Evolutionary conservation across 2,329 filamentous ascomycete genomes (phyloP).

Genomic region (Aspergillus pseudotamarii): DNA sequence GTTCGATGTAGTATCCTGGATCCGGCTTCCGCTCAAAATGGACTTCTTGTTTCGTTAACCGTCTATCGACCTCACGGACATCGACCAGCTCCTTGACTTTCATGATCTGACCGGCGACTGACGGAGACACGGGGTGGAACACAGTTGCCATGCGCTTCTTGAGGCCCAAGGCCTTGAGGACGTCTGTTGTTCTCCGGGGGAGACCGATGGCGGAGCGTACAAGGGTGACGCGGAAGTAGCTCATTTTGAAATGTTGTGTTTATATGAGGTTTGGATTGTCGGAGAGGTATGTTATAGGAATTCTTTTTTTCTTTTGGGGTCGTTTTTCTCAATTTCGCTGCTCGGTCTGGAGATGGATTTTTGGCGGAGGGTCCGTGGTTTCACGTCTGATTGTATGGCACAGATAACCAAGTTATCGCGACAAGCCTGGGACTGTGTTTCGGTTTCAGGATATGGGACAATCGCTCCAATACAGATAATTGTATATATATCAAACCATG

Average conservation of each 20-base stretch:
- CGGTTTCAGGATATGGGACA: background rate
- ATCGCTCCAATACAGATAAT: slow-evolving; percentile 1
- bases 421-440: background rate
- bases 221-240: slow-evolving; percentile 88
- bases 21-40: slow-evolving; percentile 73
- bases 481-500: background rate
- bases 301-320: background rate
- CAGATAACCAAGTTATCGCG: slow-evolving; percentile 1
- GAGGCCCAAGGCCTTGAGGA: slow-evolving; percentile 82
- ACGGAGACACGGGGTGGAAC: slow-evolving; percentile 80
- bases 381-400: background rate
- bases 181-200: slow-evolving; percentile 75
- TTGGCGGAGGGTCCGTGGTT: no score
- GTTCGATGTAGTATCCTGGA: slow-evolving; percentile 79
- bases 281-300: background rate
- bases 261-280: background rate
- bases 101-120: slow-evolving; percentile 88
- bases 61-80: slow-evolving; percentile 73
- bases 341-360: background rate
- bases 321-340: background rate
- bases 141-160: slow-evolving; percentile 83
- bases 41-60: slow-evolving; percentile 68
- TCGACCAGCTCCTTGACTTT: slow-evolving; percentile 89
- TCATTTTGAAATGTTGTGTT: slow-evolving; percentile 53
- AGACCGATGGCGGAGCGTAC: slow-evolving; percentile 88